Conservation (phyloP, 1,139 yeast species). For the Kurtzmaniella quercitrusa region DNA sequence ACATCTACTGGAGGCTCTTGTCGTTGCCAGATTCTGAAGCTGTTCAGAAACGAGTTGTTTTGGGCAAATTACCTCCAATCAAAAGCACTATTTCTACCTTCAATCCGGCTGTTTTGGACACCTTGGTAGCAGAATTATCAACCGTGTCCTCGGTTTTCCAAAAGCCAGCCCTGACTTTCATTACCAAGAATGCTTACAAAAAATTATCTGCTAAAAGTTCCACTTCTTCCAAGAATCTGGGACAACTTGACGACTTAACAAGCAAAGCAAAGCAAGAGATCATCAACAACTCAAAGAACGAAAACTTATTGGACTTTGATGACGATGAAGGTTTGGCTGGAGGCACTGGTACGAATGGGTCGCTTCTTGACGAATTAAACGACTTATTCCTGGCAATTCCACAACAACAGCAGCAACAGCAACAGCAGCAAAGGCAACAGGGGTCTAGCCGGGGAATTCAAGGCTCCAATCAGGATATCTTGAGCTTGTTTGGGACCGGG, state of each 20-base stretch:
- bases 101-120: conserved; percentile 63
- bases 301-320: conserved; percentile 76
- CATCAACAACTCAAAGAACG: conserved; percentile 63
- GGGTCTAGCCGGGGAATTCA: not conserved
- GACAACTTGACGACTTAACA: conserved; percentile 69
- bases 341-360: conserved; percentile 12
- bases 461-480: conserved; percentile 30
- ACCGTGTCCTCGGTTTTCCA: conserved; percentile 88
- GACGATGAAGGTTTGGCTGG: conserved; percentile 47
- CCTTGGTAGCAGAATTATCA: conserved; percentile 70
- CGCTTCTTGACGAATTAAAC: conserved; percentile 59
- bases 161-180: conserved; percentile 71
- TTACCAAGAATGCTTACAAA: conserved; percentile 38
- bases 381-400: conserved; percentile 49
- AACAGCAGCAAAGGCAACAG: conserved; percentile 4
- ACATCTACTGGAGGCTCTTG: conserved; percentile 87
- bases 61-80: conserved; percentile 66
- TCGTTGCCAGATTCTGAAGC: conserved; percentile 50
- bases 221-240: conserved; percentile 18
- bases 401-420: conserved; percentile 7
- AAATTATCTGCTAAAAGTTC: conserved; percentile 16
- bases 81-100: conserved; percentile 68
- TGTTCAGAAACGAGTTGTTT: conserved; percentile 46
- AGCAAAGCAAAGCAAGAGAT: conserved; percentile 76
- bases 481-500: conserved; percentile 35